A percentile compares a stretch with the other conserved stretches of the same genome.
phyloP scores from a whole-genome alignment of 345 rosid species.

The Microcos paniculata region DNA sequence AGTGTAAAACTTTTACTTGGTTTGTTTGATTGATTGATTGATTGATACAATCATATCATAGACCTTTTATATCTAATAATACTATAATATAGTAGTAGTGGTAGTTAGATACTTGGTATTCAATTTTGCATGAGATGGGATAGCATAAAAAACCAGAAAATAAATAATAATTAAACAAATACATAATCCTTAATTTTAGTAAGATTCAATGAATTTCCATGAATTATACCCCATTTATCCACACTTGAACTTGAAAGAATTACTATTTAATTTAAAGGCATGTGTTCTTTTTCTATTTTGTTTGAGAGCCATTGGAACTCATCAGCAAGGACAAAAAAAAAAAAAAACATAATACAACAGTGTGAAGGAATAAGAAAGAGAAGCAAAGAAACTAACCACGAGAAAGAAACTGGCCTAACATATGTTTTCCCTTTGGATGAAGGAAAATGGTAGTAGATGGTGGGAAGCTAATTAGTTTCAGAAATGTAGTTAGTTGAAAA shows the following conservation, averaged over 20 bases:
- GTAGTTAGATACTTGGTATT: not conserved
- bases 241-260: not conserved
- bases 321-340: not conserved
- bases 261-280: not conserved
- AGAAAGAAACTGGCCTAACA: not conserved
- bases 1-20: no score
- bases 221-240: not conserved
- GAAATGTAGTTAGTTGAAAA: no score
- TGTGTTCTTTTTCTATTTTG: not conserved
- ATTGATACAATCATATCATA: not conserved
- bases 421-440: no score
- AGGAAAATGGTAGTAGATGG: no score
- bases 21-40: not conserved
- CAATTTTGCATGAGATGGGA: not conserved
- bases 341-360: no score
- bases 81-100: no score
- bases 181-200: no score
- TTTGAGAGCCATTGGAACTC: not conserved
- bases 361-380: not conserved
- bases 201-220: conserved; percentile 6
- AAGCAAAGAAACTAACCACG: not conserved
- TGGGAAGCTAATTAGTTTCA: no score
- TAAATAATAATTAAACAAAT: not conserved
- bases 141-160: not conserved
- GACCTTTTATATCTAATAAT: not conserved